phyloP scores from a whole-genome alignment of 768 basidiomycete genomes.

The Boletus pseudo-olivaceus region DNA sequence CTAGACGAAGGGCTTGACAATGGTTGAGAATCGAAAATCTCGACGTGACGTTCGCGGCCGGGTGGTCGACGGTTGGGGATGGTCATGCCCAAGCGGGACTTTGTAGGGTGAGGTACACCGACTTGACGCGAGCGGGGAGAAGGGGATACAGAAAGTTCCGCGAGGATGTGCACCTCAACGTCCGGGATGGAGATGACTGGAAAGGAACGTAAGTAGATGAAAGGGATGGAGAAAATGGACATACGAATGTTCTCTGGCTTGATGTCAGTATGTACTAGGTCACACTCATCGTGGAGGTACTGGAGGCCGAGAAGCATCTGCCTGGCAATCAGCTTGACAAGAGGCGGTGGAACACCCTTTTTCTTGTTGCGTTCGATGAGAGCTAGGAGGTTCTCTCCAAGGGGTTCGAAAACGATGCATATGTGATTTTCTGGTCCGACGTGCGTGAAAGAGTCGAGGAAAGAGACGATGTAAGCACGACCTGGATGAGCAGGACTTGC shows the following conservation, averaged over 20 bases:
- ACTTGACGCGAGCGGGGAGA: conserved; percentile 77
- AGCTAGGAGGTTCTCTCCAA: conserved; percentile 74
- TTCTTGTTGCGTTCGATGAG: conserved; percentile 76
- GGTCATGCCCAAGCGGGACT: conserved; percentile 56
- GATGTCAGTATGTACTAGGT: conserved; percentile 89
- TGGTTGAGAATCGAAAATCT: conserved; percentile 82
- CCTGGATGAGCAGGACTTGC: conserved; percentile 77
- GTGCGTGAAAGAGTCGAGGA: conserved; percentile 88
- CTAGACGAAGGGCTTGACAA: conserved; percentile 51
- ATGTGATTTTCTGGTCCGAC: conserved; percentile 74
- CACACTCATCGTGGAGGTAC: conserved; percentile 90
- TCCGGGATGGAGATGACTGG: conserved; percentile 83
- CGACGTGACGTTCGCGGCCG: conserved; percentile 59
- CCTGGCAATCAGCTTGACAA: conserved; percentile 83
- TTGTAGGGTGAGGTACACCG: conserved; percentile 70
- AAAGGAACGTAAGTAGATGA: conserved; percentile 8
- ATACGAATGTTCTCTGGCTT: conserved; percentile 95
- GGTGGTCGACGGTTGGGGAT: conserved; percentile 52
- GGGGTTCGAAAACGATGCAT: conserved; percentile 88
- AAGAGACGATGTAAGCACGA: conserved; percentile 76
- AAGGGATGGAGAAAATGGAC: conserved; percentile 35
- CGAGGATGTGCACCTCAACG: conserved; percentile 67
- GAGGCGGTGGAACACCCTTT: conserved; percentile 74
- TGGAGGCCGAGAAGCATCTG: conserved; percentile 87
- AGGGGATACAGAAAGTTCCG: conserved; percentile 63